Conservation (phyloP, 1,284 basidiomycete genomes). For the Cryptococcus depauperatus region DNA sequence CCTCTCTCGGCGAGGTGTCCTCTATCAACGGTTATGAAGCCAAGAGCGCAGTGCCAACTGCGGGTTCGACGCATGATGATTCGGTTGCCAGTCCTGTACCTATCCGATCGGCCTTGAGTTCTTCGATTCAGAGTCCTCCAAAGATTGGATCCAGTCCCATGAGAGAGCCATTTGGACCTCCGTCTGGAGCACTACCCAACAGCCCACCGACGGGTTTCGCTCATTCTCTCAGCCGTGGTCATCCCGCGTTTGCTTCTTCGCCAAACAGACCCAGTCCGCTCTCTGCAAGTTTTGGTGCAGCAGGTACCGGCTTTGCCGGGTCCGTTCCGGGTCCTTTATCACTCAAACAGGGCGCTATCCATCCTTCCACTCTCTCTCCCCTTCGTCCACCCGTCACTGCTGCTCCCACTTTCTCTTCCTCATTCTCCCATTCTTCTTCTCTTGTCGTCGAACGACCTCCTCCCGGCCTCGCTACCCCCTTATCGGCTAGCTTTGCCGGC, state of each 20-base stretch:
- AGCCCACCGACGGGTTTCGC: slow-evolving; percentile 39
- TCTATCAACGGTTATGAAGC: slow-evolving; percentile 1
- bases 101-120: slow-evolving; percentile 36
- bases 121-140: slow-evolving; percentile 29
- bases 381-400: slow-evolving; percentile 33
- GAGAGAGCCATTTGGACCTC: slow-evolving; percentile 40
- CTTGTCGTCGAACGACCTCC: slow-evolving; percentile 12
- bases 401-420: slow-evolving; percentile 25
- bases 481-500: slow-evolving; percentile 38
- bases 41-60: slow-evolving; percentile 6
- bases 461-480: slow-evolving; percentile 16
- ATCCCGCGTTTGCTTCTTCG: slow-evolving; percentile 32
- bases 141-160: slow-evolving; percentile 32
- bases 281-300: slow-evolving; percentile 32
- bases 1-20: too few relatives aligned
- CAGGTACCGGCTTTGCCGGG: slow-evolving; percentile 25
- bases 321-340: slow-evolving; percentile 32
- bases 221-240: slow-evolving; percentile 17
- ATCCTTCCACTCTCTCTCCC: slow-evolving; percentile 26
- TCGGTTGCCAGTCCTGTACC: slow-evolving; percentile 31
- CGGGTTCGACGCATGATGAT: slow-evolving; percentile 7
- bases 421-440: slow-evolving; percentile 33
- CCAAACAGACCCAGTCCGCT: slow-evolving; percentile 37
- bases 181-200: slow-evolving; percentile 27
- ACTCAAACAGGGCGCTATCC: slow-evolving; percentile 24